These are phyloP conservation scores for Catharanthus roseus DNA, from an alignment of 257 asterid genomes.

Conservation along the genomic window DNA sequence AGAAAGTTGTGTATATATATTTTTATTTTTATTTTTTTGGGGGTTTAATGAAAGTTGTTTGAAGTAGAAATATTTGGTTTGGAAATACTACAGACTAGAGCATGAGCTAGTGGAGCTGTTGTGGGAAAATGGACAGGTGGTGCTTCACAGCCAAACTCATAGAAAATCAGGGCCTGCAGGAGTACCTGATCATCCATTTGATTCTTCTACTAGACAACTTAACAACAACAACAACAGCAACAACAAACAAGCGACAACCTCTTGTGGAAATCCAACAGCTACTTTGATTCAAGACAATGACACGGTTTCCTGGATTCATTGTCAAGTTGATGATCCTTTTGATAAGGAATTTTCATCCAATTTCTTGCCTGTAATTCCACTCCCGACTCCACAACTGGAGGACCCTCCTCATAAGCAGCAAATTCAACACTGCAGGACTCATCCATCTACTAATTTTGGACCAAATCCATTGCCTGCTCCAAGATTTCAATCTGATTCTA, in stretches of 20 bases:
- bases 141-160: conserved; percentile 50
- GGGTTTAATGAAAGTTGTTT: too few relatives aligned
- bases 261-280: too few relatives aligned
- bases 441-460: conserved; percentile 15
- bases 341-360: conserved; percentile 56
- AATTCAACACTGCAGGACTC: conserved; percentile 19
- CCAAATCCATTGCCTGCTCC: conserved; percentile 41
- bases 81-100: conserved; percentile 39
- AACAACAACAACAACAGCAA: too few relatives aligned
- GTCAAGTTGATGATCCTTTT: conserved; percentile 59
- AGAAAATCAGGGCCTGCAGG: conserved; percentile 37
- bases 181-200: too few relatives aligned
- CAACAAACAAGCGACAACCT: too few relatives aligned
- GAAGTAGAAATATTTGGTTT: conserved; percentile 1
- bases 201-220: conserved; percentile 28
- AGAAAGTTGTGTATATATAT: neutral
- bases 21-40: too few relatives aligned
- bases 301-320: conserved; percentile 45
- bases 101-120: conserved; percentile 70
- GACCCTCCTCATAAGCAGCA: conserved; percentile 18
- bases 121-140: conserved; percentile 82
- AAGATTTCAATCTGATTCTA: conserved; percentile 27
- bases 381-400: conserved; percentile 21
- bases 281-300: conserved; percentile 48
- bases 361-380: conserved; percentile 45